These are phyloP conservation scores for Candida multigemmis DNA, from an alignment of 805 yeast species.

Conservation along the genomic window DNA sequence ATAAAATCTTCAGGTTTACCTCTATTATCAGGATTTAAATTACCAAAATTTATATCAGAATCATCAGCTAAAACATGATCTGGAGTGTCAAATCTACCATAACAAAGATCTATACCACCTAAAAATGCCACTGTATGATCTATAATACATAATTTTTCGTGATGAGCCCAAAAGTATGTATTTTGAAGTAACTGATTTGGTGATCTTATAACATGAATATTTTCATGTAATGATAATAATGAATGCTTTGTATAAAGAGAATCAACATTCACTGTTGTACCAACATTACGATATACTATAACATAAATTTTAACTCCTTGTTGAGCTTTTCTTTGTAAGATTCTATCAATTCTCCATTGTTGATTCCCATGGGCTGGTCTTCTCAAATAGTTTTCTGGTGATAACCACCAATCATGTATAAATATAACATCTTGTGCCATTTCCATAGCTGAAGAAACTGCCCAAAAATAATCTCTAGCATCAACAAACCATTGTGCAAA, in stretches of 20 bases:
- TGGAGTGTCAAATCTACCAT: conserved; percentile 93
- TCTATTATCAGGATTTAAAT: conserved; percentile 19
- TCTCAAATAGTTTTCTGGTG: conserved; percentile 88
- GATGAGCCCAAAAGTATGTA: conserved; percentile 98
- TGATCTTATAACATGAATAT: conserved; percentile 84
- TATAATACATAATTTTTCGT: conserved; percentile 80
- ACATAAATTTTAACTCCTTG: conserved; percentile 92
- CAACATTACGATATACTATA: conserved; percentile 89
- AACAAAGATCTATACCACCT: conserved; percentile 95
- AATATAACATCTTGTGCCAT: conserved; percentile 91
- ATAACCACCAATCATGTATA: conserved; percentile 98
- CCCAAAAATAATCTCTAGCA: conserved; percentile 95
- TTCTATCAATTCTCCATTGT: conserved; percentile 83
- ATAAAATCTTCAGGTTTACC: conserved; percentile 25
- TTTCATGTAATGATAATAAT: conserved; percentile 68
- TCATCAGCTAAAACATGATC: conserved; percentile 89
- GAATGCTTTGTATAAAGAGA: conserved; percentile 94
- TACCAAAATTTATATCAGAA: conserved; percentile 23
- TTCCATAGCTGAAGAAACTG: conserved; percentile 82
- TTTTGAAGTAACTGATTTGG: conserved; percentile 93
- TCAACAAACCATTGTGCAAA: conserved; percentile 97
- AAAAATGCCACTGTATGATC: conserved; percentile 85
- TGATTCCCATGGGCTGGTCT: conserved; percentile 95
- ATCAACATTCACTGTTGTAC: conserved; percentile 86
- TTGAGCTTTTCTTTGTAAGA: conserved; percentile 82